Evolutionary conservation across 2,329 filamentous ascomycete species (phyloP), one percentile per base, ranked within the genome.

Genomic region (Lojkania enalia): DNA sequence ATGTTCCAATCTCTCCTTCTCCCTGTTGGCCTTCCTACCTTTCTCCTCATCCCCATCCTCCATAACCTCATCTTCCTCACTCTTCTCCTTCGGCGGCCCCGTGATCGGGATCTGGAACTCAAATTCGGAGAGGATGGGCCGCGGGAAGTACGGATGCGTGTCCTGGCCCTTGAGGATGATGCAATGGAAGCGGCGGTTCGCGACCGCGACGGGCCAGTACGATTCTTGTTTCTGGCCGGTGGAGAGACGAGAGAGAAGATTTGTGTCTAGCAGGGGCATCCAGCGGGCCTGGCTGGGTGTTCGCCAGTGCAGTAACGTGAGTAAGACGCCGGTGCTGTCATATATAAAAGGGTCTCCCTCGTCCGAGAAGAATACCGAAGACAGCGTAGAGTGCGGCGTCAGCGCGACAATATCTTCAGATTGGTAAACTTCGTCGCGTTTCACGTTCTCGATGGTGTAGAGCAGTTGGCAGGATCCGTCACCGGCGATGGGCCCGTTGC

Each of bases 81-180:
- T 25, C 13, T 42, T 30, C 11, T 31, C 33, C 5, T 20, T 54
- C n/a, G 73, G 69, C 4, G 74, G 69, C 1, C 82, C 82, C 3
- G 82, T 81, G 23, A 96, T 75, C 0, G 95, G 94, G 14, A 99
- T 81, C 32, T 86, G 83, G 67, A 99, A 95, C 37, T 90, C 88
- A 64, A 99, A 99, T 67, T 99, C 94, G 31, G 86, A 91, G 25
- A 99, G 84, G 27, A 96, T 76, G 2, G 90, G 91, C 7, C 88
- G 85, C 9, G 90, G 94, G 73, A 92, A 97, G 74, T 94, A 96
- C 43, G 0, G 92, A 91, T 96, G 89, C 63, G 86, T 82, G 65
- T 99, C 94, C 25, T 87, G 88, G 51, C 94, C 94, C 73, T 99
- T 99, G 64, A 99, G 84, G 60, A 99, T 97, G 72, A 99, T 96